A percentile compares a stretch with the other conserved stretches of the same genome.
phyloP scores from a whole-genome alignment of 1,284 basidiomycete species.

The Cutaneotrichosporon arboriforme region DNA sequence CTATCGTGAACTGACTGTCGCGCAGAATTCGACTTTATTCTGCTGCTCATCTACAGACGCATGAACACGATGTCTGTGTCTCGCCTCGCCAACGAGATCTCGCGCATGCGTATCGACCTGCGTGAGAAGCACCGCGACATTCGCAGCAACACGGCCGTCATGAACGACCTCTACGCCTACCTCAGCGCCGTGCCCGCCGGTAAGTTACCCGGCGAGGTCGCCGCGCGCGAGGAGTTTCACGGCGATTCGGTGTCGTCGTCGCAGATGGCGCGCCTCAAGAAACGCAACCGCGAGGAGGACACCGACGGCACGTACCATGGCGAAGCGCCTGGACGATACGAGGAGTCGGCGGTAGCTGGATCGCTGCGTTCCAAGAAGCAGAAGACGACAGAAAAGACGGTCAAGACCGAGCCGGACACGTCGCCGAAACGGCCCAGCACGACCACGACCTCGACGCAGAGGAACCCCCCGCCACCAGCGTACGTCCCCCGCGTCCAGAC shows the following conservation, averaged over 20 bases:
- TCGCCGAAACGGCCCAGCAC: neutral
- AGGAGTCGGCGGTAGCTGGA: slow-evolving; percentile 6
- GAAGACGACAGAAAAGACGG: neutral
- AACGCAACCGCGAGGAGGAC: slow-evolving; percentile 19
- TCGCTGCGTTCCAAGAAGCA: slow-evolving; percentile 9
- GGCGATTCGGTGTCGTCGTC: neutral
- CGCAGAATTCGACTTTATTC: slow-evolving; percentile 37
- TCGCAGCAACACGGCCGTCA: slow-evolving; percentile 23
- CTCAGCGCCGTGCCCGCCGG: slow-evolving; percentile 21
- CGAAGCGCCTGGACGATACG: neutral
- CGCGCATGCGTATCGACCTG: slow-evolving; percentile 27
- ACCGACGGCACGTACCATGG: slow-evolving; percentile 17
- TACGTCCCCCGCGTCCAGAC: neutral
- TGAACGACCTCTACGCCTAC: slow-evolving; percentile 16
- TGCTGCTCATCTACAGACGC: slow-evolving; percentile 30
- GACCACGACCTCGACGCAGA: neutral
- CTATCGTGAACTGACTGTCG: too few species aligned
- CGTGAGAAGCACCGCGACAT: slow-evolving; percentile 26
- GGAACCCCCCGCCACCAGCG: neutral
- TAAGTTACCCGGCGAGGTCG: slow-evolving; percentile 17
- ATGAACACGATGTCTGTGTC: slow-evolving; percentile 23
- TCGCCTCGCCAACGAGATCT: slow-evolving; percentile 28
- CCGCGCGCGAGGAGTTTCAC: slow-evolving; percentile 26
- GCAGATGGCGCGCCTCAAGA: neutral
- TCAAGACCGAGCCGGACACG: neutral